Percentiles rank a stretch among this genome's conserved stretches.
These are phyloP conservation scores for Yarrowia phangngaensis DNA, from an alignment of 805 yeast genomes.

Conservation along the genomic window DNA sequence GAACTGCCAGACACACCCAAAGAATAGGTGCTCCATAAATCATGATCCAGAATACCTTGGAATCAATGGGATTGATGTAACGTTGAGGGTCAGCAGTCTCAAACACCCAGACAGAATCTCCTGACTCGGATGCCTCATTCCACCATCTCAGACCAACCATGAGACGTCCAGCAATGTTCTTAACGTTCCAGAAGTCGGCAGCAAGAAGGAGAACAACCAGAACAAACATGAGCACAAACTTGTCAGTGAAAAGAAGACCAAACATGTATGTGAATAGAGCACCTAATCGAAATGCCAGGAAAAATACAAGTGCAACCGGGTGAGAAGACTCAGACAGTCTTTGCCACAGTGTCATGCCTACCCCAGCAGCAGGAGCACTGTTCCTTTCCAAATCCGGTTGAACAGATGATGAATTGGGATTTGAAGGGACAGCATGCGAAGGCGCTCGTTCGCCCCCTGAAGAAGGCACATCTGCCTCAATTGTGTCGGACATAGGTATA, in stretches of 20 bases:
- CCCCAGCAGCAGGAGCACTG: neutral
- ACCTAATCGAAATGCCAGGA: conserved; percentile 55
- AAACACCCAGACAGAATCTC: conserved; percentile 79
- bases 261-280: conserved; percentile 66
- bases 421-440: neutral
- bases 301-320: conserved; percentile 71
- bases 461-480: conserved; percentile 19
- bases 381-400: conserved; percentile 22
- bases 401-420: neutral
- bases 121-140: conserved; percentile 72
- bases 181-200: conserved; percentile 90
- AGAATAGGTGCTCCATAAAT: conserved; percentile 68
- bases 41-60: conserved; percentile 81
- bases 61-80: conserved; percentile 83
- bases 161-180: conserved; percentile 84
- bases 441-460: neutral
- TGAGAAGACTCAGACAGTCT: conserved; percentile 68
- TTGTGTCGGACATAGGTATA: conserved; percentile 8
- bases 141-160: conserved; percentile 92
- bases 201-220: conserved; percentile 69
- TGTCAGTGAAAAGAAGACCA: conserved; percentile 63
- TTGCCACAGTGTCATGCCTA: conserved; percentile 42
- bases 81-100: conserved; percentile 69
- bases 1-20: conserved; percentile 70
- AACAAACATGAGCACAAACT: conserved; percentile 73